Conservation (phyloP, 2,329 filamentous ascomycete genomes). For the Ophiostoma sp. region DNA sequence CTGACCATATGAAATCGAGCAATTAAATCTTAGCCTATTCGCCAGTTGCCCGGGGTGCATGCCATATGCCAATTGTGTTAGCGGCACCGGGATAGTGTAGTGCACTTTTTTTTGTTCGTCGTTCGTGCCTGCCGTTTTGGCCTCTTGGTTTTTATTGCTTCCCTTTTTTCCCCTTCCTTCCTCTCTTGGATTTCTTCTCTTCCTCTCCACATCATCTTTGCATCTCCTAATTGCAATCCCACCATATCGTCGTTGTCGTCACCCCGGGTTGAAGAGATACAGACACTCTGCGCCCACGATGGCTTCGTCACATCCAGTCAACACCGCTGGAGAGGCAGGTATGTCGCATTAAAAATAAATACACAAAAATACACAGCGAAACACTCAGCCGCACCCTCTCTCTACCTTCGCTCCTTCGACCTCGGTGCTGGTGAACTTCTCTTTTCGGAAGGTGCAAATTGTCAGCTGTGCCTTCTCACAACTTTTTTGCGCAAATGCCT, state of each 20-base stretch:
- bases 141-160: conserved; percentile 13
- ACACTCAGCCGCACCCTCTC: not conserved
- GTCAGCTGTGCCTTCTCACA: not conserved
- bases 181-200: not conserved
- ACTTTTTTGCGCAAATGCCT: not conserved
- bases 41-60: conserved; percentile 21
- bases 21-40: conserved; percentile 21
- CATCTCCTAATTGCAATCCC: not conserved
- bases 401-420: not conserved
- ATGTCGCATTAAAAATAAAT: conserved; percentile 20
- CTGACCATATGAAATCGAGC: conserved; percentile 22
- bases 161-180: conserved; percentile 8
- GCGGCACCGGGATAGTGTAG: conserved; percentile 19
- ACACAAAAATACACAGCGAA: not conserved
- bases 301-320: conserved; percentile 26
- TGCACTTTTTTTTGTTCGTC: conserved; percentile 16
- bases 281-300: conserved; percentile 24
- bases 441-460: not conserved
- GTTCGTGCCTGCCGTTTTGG: not conserved
- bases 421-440: not conserved
- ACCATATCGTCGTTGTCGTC: conserved; percentile 16
- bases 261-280: conserved; percentile 24
- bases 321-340: conserved; percentile 30
- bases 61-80: conserved; percentile 19
- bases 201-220: conserved; percentile 6